A percentile compares a stretch with the other conserved stretches of the same genome.
phyloP scores from a whole-genome alignment of 495 filamentous ascomycete species.

The Chaetomium tenue region DNA sequence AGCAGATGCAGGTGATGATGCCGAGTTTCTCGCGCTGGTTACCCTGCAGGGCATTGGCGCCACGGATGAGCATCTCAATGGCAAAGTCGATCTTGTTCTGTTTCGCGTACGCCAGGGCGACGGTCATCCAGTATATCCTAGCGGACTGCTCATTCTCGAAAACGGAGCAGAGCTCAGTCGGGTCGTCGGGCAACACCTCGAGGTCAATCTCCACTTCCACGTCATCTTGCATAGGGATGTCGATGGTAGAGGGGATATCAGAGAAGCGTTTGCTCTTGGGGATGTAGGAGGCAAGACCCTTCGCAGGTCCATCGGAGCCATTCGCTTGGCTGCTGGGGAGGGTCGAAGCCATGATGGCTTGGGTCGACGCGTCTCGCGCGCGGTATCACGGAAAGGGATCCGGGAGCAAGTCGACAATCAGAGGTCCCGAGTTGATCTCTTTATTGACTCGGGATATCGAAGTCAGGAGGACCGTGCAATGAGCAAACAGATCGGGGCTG shows the following conservation, averaged over 20 bases:
- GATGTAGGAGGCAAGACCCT: conserved; percentile 29
- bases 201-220: conserved; percentile 92
- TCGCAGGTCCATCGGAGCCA: conserved; percentile 28
- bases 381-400: neutral
- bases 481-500: conserved; percentile 2
- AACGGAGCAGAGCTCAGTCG: conserved; percentile 89
- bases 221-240: conserved; percentile 83
- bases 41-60: conserved; percentile 67
- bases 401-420: neutral
- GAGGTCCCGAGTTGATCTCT: neutral
- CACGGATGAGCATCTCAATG: conserved; percentile 87
- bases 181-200: conserved; percentile 86
- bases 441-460: neutral
- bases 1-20: conserved; percentile 79
- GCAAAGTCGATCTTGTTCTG: conserved; percentile 89
- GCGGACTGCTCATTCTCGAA: conserved; percentile 88
- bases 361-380: conserved; percentile 10
- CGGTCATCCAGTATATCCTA: conserved; percentile 90
- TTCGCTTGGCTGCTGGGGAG: conserved; percentile 34
- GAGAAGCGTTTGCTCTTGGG: conserved; percentile 64
- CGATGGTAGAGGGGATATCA: conserved; percentile 83
- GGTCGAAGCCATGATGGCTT: conserved; percentile 33
- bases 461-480: neutral
- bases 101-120: conserved; percentile 95
- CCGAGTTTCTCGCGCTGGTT: conserved; percentile 81